Percentiles rank a stretch among this genome's conserved stretches.
These are phyloP conservation scores for Penicillium expansum DNA, from an alignment of 2,329 filamentous ascomycete genomes.

Conservation along the genomic window DNA sequence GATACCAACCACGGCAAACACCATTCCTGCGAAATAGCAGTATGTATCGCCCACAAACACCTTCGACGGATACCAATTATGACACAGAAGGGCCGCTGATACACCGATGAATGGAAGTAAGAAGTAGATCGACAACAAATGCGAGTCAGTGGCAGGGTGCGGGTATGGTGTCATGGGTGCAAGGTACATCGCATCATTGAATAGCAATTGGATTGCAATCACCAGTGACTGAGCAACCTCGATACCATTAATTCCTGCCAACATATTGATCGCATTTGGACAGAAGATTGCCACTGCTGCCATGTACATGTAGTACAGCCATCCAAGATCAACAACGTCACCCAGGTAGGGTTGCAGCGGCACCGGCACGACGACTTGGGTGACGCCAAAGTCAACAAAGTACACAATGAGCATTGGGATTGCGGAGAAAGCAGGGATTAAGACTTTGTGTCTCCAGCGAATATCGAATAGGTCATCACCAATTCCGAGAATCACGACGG, in stretches of 20 bases:
- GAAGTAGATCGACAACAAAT: conserved; percentile 93
- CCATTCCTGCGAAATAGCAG: conserved; percentile 99
- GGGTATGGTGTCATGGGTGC: conserved; percentile 70
- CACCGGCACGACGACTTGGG: conserved; percentile 86
- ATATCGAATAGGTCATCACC: conserved; percentile 98
- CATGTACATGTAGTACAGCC: conserved; percentile 96
- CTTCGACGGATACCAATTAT: conserved; percentile 94
- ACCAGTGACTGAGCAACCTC: conserved; percentile 93
- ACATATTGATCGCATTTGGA: conserved; percentile 97
- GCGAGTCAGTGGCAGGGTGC: conserved; percentile 91
- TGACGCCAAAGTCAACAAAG: conserved; percentile 97
- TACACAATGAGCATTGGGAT: conserved; percentile 95
- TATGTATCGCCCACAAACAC: conserved; percentile 99
- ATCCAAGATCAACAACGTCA: conserved; percentile 75
- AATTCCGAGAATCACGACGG: conserved; percentile 84
- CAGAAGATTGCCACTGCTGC: conserved; percentile 94
- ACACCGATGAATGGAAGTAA: conserved; percentile 92
- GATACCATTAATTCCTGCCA: conserved; percentile 99
- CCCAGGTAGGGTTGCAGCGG: conserved; percentile 82
- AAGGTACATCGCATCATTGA: conserved; percentile 89
- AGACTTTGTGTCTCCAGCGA: conserved; percentile 97
- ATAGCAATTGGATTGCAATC: conserved; percentile 75
- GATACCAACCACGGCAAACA: conserved; percentile 95
- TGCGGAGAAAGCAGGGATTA: conserved; percentile 90
- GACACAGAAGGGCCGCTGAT: conserved; percentile 76